Evolutionary conservation across 495 filamentous ascomycete species (phyloP), one percentile per base, ranked within the genome.

Genomic region (Aspergillus kassunensis): DNA sequence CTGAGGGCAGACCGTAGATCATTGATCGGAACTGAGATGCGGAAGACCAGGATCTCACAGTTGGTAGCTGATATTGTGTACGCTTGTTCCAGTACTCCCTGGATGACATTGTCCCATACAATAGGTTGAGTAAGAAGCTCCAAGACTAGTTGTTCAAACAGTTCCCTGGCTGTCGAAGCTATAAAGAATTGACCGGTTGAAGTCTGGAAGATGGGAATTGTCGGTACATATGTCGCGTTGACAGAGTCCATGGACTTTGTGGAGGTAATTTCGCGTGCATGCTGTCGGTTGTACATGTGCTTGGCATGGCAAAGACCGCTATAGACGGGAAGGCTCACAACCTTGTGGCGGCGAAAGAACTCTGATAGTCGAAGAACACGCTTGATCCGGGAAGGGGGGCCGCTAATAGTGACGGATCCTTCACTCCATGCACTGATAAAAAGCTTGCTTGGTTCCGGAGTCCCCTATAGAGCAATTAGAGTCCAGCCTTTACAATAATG

Each of bases 221-320:
- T 21, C 8, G 49, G 24, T 0, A 24, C n/a, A 12, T 25, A 51
- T 6, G 8, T 20, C 13, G 9, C 13, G 21, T 43, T 15, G 10
- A 51, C 23, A 21, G 8, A 34, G 16, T 45, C 16, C 18, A 51
- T 29, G 1, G 30, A 27, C 10, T 18, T 25, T 9, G 29, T 42
- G 21, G 9, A 23, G 8, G 47, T 39, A 18, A 57, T 29, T 7
- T 48, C 6, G 7, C 40, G 24, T n/a, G 23, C 36, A 44, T 91
- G 2, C 83, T 79, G 58, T 88, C 89, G 44, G 86, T 75, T 53
- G 54, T 75, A 78, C 18, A 76, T 44, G 53, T 78, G 69, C 1
- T 45, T 36, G 27, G 71, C 72, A 55, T 76, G 72, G 52, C 70
- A 76, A 1, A 72, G 53, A 29, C 71, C 72, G 6, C 54, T 59